Base-by-base conservation (phyloP, 257 asterid species). In the Solanum rostratum region DNA sequence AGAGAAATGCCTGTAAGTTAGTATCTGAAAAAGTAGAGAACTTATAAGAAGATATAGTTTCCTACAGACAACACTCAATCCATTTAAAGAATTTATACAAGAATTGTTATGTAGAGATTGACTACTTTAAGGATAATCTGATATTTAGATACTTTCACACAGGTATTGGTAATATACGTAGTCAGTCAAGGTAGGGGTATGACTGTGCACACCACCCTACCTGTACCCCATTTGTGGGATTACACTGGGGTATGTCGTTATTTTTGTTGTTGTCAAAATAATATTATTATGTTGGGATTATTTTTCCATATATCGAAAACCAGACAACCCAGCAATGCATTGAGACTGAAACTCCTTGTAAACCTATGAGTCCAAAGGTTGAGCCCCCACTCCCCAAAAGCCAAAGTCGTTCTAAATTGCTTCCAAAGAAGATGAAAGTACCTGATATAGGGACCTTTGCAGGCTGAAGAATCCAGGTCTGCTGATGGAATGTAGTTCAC, bases 401-500 rank as follows among this genome's bases (percentile, higher is more conserved):
- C 15, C 4, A 20, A 39, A 59, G 52, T 69, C 3, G 63, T 50
- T 82, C 3, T 30, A 39, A 69, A 79, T 52, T 69, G 33, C 9
- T 78, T 49, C 19, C 52, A 74, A 22, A 50, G 76, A 87, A 60
- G 65, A 49, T 29, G 18, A 53, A 87, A 85, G 45, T 89, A 96
- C 99, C 98, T 91, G 93, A 90, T 92, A 20, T 66, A 10, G 70
- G 98, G 98, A 45, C 97, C 97, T 86, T 73, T 88, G 68, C 90
- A 90, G 46, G 84, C 62, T 55, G 91, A 91, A 84, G 95, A 65
- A 37, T 84, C 87, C n/a, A 92, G 84, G 83, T 85, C 74, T 3
- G 87, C 85, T 24, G 94, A 90, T 73, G 88, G 87, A 52, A 95
- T 88, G 91, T 89, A 92, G 89, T 91, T 86, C 2, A 91, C 93